These are phyloP conservation scores for Termitomyces heimii DNA, from an alignment of 768 basidiomycete genomes.

Conservation along the genomic window DNA sequence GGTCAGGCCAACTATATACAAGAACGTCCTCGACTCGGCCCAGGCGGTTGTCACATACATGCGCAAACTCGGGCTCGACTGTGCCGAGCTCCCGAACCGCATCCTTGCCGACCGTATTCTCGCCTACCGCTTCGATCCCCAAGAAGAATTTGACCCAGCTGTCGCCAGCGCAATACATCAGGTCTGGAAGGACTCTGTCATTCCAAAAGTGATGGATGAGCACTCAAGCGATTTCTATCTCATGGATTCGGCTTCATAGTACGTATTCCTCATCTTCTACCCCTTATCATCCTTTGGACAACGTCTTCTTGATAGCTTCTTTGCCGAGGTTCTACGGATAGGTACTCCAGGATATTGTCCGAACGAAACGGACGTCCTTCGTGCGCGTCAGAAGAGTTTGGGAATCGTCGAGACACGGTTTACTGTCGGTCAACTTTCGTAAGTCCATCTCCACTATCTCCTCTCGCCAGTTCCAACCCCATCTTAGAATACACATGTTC, in stretches of 20 bases:
- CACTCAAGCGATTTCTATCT: conserved; percentile 2
- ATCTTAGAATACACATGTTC: conserved; percentile 55
- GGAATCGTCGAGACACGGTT: conserved; percentile 90
- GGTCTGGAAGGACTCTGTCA: conserved; percentile 66
- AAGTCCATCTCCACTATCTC: conserved; percentile 18
- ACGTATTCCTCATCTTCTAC: conserved; percentile 22
- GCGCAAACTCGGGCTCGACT: conserved; percentile 73
- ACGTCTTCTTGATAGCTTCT: conserved; percentile 53
- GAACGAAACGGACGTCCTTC: conserved; percentile 78
- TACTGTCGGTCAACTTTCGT: conserved; percentile 61
- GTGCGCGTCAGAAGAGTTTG: conserved; percentile 84
- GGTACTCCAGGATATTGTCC: conserved; percentile 78
- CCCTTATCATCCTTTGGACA: neutral
- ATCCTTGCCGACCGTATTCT: conserved; percentile 56
- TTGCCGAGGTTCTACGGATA: conserved; percentile 79
- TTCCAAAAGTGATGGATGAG: conserved; percentile 21
- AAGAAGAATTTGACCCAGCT: conserved; percentile 42
- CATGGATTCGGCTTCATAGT: conserved; percentile 43
- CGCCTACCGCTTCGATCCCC: conserved; percentile 44
- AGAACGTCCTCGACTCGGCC: conserved; percentile 76
- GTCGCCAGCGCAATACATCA: conserved; percentile 65
- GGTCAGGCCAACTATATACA: conserved; percentile 66
- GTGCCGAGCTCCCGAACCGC: conserved; percentile 53
- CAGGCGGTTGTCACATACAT: conserved; percentile 74
- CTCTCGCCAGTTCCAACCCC: conserved; percentile 14